Evolutionary conservation across 2,329 filamentous ascomycete species (phyloP).

Genomic region (Alternaria atra): DNA sequence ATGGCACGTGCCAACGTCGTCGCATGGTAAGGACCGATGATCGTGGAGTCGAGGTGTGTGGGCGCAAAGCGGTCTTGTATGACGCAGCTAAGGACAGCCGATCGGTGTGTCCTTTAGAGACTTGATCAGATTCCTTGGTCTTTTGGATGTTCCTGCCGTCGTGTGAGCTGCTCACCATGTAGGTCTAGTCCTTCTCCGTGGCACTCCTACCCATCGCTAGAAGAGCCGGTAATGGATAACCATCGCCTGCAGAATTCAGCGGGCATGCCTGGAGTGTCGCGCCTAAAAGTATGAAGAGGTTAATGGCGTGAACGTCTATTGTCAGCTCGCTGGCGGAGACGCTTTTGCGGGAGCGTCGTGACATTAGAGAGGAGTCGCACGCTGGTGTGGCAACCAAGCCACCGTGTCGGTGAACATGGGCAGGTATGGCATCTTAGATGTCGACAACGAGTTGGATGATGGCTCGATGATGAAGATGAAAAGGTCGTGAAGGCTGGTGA

Average conservation of each 20-base stretch:
- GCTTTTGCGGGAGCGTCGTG: conserved; percentile 1
- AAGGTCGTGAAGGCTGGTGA: conserved; percentile 10
- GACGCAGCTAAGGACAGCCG: not conserved
- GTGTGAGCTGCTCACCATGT: not conserved
- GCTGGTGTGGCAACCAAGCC: not conserved
- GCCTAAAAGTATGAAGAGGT: not conserved
- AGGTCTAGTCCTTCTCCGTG: not conserved
- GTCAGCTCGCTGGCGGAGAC: not conserved
- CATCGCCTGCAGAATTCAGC: not conserved
- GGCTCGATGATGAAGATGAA: conserved; percentile 8
- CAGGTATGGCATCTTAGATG: not conserved
- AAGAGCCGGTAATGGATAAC: not conserved
- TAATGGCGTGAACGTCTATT: not conserved
- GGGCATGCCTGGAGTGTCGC: not conserved
- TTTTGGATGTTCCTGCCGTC: conserved; percentile 1
- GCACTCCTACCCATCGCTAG: not conserved
- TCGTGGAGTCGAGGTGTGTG: conserved; percentile 1
- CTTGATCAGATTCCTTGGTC: not conserved
- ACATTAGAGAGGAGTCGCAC: conserved; percentile 1
- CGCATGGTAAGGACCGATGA: not conserved
- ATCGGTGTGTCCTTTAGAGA: conserved; percentile 1
- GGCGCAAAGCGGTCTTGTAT: conserved; percentile 4
- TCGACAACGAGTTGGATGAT: conserved; percentile 5
- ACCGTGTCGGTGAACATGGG: not conserved
- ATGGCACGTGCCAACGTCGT: not conserved